Conservation (phyloP, 2,329 filamentous ascomycete genomes). For the Lachnellula hyalina region DNA sequence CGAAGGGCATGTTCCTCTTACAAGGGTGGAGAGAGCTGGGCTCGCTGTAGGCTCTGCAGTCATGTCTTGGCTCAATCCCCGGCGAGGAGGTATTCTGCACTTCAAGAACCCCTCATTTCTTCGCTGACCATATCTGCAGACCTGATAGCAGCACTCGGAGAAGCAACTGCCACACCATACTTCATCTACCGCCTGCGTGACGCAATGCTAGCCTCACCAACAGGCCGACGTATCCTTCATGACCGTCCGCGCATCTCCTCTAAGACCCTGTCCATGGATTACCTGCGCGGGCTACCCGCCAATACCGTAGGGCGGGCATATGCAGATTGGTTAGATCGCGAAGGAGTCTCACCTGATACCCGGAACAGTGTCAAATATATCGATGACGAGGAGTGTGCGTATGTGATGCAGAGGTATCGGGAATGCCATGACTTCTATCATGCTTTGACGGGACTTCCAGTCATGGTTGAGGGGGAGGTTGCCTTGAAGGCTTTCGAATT, state of each 20-base stretch:
- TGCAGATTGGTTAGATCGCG: slow-evolving; percentile 84
- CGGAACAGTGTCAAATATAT: slow-evolving; percentile 79
- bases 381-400: slow-evolving; percentile 91
- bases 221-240: slow-evolving; percentile 84
- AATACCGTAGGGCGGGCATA: slow-evolving; percentile 79
- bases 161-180: slow-evolving; percentile 90
- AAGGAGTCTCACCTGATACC: slow-evolving; percentile 90
- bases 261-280: slow-evolving; percentile 54
- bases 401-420: slow-evolving; percentile 96
- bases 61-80: slow-evolving; percentile 65
- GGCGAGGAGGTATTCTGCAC: slow-evolving; percentile 60
- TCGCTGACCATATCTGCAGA: slow-evolving; percentile 46
- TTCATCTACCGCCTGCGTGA: slow-evolving; percentile 89
- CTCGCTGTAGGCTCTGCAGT: slow-evolving; percentile 63
- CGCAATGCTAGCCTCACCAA: slow-evolving; percentile 80
- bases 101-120: neutral
- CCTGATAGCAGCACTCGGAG: slow-evolving; percentile 89
- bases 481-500: slow-evolving; percentile 99
- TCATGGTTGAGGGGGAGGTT: slow-evolving; percentile 91
- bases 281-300: slow-evolving; percentile 65
- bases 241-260: slow-evolving; percentile 86
- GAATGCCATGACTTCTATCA: slow-evolving; percentile 99
- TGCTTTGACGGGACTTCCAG: slow-evolving; percentile 82
- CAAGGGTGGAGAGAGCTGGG: slow-evolving; percentile 65
- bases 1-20: slow-evolving; percentile 87